phyloP scores from a whole-genome alignment of 208 protist species.

The Leishmania braziliensis region DNA sequence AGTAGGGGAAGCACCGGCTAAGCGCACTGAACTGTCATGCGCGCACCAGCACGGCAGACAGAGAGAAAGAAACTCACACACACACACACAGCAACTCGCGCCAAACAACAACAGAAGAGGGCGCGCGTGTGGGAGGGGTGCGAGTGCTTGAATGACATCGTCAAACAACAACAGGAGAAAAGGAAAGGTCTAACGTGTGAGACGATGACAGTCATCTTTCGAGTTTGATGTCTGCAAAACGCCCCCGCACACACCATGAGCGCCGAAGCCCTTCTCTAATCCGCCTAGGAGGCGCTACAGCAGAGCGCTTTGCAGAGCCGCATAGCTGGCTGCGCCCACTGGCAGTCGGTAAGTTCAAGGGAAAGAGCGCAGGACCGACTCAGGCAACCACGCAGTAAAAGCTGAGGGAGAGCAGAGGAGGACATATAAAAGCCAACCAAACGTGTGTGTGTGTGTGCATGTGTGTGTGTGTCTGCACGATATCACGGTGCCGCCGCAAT shows the following conservation, averaged over 20 bases:
- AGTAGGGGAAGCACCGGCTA: not conserved
- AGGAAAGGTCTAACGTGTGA: not conserved
- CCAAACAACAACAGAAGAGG: not conserved
- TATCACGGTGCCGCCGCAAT: conserved; percentile 11
- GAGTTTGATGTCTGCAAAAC: not conserved
- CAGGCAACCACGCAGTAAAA: not conserved
- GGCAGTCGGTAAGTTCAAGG: not conserved
- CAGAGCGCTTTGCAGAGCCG: not conserved
- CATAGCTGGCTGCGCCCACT: not conserved
- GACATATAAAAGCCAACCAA: not conserved
- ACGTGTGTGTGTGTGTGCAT: not conserved
- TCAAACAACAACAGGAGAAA: not conserved
- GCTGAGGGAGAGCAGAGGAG: not conserved
- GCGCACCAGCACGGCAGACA: not conserved
- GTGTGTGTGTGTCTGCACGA: not conserved
- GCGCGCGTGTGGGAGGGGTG: not conserved
- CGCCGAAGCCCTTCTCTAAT: not conserved
- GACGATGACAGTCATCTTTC: not conserved
- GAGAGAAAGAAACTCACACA: not conserved
- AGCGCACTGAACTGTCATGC: not conserved
- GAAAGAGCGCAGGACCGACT: not conserved
- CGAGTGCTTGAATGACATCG: not conserved
- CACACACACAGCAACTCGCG: not conserved
- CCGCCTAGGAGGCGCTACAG: not conserved
- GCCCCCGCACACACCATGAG: not conserved